These are phyloP conservation scores for Alternaria gansuensis DNA, from an alignment of 2,329 filamentous ascomycete species.

Conservation along the genomic window DNA sequence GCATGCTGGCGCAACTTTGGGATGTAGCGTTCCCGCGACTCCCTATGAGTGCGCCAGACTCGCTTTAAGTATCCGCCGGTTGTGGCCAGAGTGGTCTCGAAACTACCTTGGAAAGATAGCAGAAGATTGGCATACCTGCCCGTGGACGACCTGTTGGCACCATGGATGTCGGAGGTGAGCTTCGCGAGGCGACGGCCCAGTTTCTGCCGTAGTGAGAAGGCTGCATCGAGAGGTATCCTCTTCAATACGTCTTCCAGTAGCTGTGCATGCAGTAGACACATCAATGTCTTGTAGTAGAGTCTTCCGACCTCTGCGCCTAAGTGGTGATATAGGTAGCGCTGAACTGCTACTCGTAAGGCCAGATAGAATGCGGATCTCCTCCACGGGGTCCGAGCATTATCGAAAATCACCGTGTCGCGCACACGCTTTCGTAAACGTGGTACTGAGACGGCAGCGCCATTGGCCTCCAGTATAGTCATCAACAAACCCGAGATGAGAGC, in stretches of 20 bases:
- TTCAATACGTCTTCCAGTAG: constrained; percentile 57
- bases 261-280: constrained; percentile 59
- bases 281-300: constrained; percentile 66
- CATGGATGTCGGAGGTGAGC: constrained; percentile 56
- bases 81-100: constrained; percentile 27
- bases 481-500: constrained; percentile 67
- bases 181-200: constrained; percentile 67
- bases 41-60: constrained; percentile 35
- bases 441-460: constrained; percentile 56
- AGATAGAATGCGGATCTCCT: constrained; percentile 70
- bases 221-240: constrained; percentile 48
- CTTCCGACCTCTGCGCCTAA: constrained; percentile 57
- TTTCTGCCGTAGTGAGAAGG: constrained; percentile 60
- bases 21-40: constrained; percentile 51
- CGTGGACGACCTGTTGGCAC: not conserved
- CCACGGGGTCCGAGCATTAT: constrained; percentile 64
- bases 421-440: constrained; percentile 64
- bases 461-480: constrained; percentile 66
- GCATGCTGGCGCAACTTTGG: constrained; percentile 55
- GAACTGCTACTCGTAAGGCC: constrained; percentile 65
- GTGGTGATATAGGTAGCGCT: constrained; percentile 60
- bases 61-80: constrained; percentile 29
- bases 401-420: constrained; percentile 68
- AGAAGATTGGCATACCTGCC: constrained; percentile 8
- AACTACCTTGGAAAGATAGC: constrained; percentile 10